These are phyloP conservation scores for Boletus sp. DNA, from an alignment of 768 basidiomycete species.

Conservation along the genomic window DNA sequence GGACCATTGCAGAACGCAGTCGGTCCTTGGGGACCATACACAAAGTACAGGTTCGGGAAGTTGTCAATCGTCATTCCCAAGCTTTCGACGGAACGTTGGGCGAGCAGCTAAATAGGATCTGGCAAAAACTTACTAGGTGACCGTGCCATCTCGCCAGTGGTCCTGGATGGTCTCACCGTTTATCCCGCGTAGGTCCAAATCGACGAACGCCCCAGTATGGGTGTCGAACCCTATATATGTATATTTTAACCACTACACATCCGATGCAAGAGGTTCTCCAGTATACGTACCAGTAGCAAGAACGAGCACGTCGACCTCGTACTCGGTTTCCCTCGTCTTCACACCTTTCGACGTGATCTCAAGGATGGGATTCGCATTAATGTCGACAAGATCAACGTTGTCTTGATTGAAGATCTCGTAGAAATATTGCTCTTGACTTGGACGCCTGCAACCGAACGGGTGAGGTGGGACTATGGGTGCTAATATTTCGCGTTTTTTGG, in stretches of 20 bases:
- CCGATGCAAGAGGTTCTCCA: neutral
- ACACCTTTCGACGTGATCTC: slow-evolving; percentile 10
- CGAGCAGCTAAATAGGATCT: no score
- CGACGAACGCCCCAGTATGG: slow-evolving; percentile 1
- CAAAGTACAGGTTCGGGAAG: slow-evolving; percentile 16
- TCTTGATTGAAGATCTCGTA: slow-evolving; percentile 11
- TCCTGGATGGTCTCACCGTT: slow-evolving; percentile 13
- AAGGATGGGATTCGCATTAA: slow-evolving; percentile 6
- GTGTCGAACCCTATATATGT: slow-evolving; percentile 4
- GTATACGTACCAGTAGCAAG: slow-evolving; percentile 2
- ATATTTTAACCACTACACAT: neutral
- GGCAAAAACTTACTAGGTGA: slow-evolving; percentile 12
- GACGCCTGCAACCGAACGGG: slow-evolving; percentile 10
- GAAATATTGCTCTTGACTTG: slow-evolving; percentile 4
- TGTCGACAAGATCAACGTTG: slow-evolving; percentile 13
- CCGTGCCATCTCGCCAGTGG: slow-evolving; percentile 14
- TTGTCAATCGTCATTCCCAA: slow-evolving; percentile 15
- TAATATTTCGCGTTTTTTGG: neutral
- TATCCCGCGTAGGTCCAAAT: slow-evolving; percentile 11
- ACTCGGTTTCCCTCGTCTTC: slow-evolving; percentile 6
- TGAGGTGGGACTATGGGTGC: slow-evolving; percentile 1
- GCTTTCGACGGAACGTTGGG: neutral
- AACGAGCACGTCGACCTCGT: slow-evolving; percentile 11
- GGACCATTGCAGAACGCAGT: slow-evolving; percentile 7
- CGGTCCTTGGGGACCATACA: slow-evolving; percentile 16